These are phyloP conservation scores for Podosphaera leucotricha DNA, from an alignment of 2,329 filamentous ascomycete species.

Conservation along the genomic window DNA sequence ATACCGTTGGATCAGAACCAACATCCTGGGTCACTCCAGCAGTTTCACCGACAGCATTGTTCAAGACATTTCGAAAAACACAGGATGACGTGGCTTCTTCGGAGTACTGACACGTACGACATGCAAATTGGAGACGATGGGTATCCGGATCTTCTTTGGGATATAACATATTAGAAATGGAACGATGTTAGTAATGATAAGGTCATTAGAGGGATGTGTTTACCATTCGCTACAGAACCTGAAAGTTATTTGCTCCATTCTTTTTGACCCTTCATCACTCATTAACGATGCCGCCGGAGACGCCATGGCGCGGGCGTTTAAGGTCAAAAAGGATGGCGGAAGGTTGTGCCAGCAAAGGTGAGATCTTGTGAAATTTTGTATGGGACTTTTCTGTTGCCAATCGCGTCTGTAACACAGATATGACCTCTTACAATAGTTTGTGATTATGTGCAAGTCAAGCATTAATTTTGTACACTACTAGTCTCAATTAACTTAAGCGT, in stretches of 20 bases:
- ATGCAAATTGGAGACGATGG: constrained; percentile 78
- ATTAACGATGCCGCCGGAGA: constrained; percentile 27
- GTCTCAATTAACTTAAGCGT: neutral
- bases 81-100: constrained; percentile 72
- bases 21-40: constrained; percentile 96
- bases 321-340: neutral
- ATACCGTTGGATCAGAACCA: constrained; percentile 92
- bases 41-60: constrained; percentile 78
- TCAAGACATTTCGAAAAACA: constrained; percentile 86
- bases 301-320: constrained; percentile 22
- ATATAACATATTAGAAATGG: constrained; percentile 84
- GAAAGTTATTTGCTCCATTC: constrained; percentile 70
- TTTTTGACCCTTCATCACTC: constrained; percentile 18
- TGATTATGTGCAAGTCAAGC: neutral
- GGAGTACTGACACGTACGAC: constrained; percentile 82
- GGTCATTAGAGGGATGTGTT: constrained; percentile 9
- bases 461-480: neutral
- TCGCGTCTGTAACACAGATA: no score
- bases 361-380: neutral
- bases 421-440: no score
- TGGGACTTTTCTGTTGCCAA: neutral
- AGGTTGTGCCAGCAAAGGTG: neutral
- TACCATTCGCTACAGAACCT: constrained; percentile 95
- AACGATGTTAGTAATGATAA: constrained; percentile 7
- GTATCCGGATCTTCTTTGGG: constrained; percentile 77